These are phyloP conservation scores for Pleoardoris graminearum DNA, from an alignment of 2,329 filamentous ascomycete genomes.

Conservation along the genomic window DNA sequence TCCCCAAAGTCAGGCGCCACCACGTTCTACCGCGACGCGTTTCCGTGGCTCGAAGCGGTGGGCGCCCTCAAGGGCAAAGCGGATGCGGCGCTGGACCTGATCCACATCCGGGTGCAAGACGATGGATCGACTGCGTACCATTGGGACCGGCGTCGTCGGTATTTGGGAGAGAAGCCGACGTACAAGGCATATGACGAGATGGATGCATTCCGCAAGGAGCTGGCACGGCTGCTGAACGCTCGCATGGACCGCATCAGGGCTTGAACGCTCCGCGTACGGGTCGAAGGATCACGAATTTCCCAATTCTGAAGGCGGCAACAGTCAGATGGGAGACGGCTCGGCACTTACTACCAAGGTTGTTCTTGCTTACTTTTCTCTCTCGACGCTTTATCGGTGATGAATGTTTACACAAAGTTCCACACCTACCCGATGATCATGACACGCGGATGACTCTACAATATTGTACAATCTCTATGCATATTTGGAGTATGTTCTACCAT, in stretches of 20 bases:
- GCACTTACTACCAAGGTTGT: not conserved
- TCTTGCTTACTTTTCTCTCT: not conserved
- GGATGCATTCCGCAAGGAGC: conserved; percentile 18
- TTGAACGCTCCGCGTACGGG: conserved; percentile 74
- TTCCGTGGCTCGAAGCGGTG: conserved; percentile 43
- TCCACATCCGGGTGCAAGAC: conserved; percentile 16
- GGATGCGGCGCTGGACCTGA: conserved; percentile 36
- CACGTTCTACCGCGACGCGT: conserved; percentile 42
- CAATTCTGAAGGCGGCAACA: not conserved
- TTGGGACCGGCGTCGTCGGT: not conserved
- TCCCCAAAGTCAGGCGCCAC: conserved; percentile 21
- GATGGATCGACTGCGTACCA: not conserved
- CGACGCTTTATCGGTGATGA: too few relatives aligned
- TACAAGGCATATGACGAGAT: conserved; percentile 5
- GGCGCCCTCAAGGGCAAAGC: conserved; percentile 28
- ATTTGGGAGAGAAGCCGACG: not conserved
- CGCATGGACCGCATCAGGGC: conserved; percentile 25
- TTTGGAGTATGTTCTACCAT: too few relatives aligned
- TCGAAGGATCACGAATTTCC: conserved; percentile 60
- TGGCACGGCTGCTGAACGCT: conserved; percentile 23
- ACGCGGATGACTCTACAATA: too few relatives aligned
- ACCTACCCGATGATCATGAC: too few relatives aligned
- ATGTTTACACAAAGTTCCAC: too few relatives aligned
- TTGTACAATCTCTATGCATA: too few relatives aligned
- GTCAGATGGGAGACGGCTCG: not conserved